Conservation (phyloP, 768 basidiomycete species). For the Podaxis sp. region DNA sequence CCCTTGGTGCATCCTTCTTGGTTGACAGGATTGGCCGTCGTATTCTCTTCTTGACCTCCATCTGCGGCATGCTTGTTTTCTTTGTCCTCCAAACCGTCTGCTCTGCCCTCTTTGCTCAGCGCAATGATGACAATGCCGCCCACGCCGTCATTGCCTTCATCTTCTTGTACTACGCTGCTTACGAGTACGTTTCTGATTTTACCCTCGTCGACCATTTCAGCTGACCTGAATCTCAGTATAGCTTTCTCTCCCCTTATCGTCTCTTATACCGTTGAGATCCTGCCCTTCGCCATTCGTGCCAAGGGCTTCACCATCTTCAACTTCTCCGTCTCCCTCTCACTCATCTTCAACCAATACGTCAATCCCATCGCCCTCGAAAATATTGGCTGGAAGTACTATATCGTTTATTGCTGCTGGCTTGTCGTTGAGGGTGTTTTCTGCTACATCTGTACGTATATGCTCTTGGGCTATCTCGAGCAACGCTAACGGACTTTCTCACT, state of each 20-base stretch:
- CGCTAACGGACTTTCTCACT: constrained; percentile 8
- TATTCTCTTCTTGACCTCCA: constrained; percentile 65
- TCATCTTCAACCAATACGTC: constrained; percentile 89
- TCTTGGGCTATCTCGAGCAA: constrained; percentile 2
- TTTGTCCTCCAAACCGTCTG: constrained; percentile 70
- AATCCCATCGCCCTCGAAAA: constrained; percentile 73
- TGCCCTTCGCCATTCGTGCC: constrained; percentile 80
- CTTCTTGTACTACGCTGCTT: constrained; percentile 78
- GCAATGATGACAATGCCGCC: constrained; percentile 42
- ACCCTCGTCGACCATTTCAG: constrained; percentile 1
- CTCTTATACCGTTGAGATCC: constrained; percentile 86
- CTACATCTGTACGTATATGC: constrained; percentile 46
- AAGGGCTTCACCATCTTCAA: constrained; percentile 86
- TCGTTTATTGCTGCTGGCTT: constrained; percentile 75
- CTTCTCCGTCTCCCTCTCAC: constrained; percentile 72
- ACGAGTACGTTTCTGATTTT: constrained; percentile 52
- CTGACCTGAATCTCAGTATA: constrained; percentile 36
- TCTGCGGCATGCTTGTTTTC: constrained; percentile 59
- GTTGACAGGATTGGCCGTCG: constrained; percentile 72
- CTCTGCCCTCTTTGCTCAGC: constrained; percentile 54
- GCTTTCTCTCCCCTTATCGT: constrained; percentile 88
- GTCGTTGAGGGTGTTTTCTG: constrained; percentile 62
- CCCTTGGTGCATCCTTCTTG: constrained; percentile 30
- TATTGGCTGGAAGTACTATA: constrained; percentile 78
- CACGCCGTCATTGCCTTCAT: constrained; percentile 82